Base-by-base conservation (phyloP, 768 basidiomycete genomes). In the Serendipita sp. region DNA sequence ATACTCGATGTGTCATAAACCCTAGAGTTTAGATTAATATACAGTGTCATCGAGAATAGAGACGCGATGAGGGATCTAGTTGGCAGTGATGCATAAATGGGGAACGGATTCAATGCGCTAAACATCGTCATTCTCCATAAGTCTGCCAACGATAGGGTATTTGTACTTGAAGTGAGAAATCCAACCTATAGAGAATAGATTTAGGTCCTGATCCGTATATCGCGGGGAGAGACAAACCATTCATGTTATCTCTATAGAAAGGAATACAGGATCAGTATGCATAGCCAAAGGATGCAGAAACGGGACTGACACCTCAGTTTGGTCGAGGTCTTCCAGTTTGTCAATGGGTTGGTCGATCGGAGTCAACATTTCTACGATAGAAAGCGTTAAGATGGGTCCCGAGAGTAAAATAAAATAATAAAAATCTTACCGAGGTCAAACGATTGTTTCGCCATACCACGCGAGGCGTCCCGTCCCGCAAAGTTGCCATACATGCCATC, bases 401-500 rank as follows among this genome's bases (percentile, higher is more conserved):
- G 24, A 24, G 24, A 24, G 24, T 24, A 24, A 24, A 24, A 24
- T 24, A 24, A 24, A 24, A 24, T 24, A 24, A 15, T 44, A 63
- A 24, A 30, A 46, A 41, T 71, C 86, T 63, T 70, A 91, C 93
- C 91, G n/a, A 77, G 35, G 62, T 94, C 94, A 68, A 96, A 97
- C 2, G 92, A 95, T 75, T 97, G 94, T 75, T 94, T 96, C 4
- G 95, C 95, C 89, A 98, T 94, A 3, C 95, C 94, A 44, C 94
- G 78, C 15, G 91, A 94, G 1, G 95, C 95, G 75, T 99, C 95
- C 58, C 94, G 76, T 3, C 95, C 96, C 2, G 96, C 94, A 78
- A 99, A 98, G 75, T 94, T 95, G 35, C 92, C 93, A 71, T 97
- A 97, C 82, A 93, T 91, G 0, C 94, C 95, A 70, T 86, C 95